Percentiles rank a stretch among this genome's conserved stretches.
These are phyloP conservation scores for Kwoniella botswanensis DNA, from an alignment of 768 basidiomycete species.

Conservation along the genomic window DNA sequence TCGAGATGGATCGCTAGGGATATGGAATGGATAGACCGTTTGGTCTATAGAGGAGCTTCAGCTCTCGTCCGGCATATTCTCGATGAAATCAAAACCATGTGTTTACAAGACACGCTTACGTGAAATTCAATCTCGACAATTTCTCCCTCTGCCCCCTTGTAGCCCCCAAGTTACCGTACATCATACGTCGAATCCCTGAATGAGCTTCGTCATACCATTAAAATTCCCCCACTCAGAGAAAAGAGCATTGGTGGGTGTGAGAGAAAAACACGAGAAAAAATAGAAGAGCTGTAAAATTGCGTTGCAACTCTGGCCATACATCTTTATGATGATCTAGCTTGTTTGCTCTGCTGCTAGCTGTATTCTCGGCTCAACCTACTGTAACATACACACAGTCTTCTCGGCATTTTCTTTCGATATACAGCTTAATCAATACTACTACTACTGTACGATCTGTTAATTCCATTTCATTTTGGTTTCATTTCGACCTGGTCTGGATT, in stretches of 20 bases:
- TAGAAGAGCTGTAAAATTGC: not conserved
- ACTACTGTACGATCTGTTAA: not conserved
- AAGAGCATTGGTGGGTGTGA: not conserved
- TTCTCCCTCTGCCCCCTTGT: not conserved
- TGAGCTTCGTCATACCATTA: not conserved
- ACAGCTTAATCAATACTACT: not conserved
- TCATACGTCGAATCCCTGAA: not conserved
- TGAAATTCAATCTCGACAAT: not conserved
- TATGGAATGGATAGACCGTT: too few species aligned
- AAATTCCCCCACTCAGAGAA: not conserved
- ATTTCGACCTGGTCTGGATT: constrained; percentile 2
- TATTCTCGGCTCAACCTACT: not conserved
- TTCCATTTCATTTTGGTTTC: not conserved
- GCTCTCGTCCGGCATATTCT: not conserved
- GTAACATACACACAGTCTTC: not conserved
- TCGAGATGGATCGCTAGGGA: too few species aligned
- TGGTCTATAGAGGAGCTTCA: too few species aligned
- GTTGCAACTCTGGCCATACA: too few species aligned
- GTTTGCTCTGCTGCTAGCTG: too few species aligned
- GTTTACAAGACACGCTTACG: not conserved
- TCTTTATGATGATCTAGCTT: too few species aligned
- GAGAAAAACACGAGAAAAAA: not conserved
- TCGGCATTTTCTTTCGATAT: not conserved
- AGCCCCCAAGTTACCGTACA: constrained; percentile 2
- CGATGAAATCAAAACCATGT: not conserved